Evolutionary conservation across 495 filamentous ascomycete species (phyloP).

Genomic region (Penicillium ucsense): DNA sequence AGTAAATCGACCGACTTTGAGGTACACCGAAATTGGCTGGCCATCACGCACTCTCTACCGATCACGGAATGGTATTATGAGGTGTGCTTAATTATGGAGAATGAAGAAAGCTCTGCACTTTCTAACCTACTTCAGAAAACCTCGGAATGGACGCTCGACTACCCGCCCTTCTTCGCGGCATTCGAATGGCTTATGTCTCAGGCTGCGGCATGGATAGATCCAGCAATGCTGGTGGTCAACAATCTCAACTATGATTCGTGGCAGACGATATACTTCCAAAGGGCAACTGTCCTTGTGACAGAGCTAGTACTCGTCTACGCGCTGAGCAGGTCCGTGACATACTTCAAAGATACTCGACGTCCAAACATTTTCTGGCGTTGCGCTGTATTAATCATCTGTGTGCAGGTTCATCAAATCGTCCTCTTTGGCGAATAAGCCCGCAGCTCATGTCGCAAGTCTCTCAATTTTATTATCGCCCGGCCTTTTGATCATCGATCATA

Average conservation of each 20-base stretch:
- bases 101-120: background rate
- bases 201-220: constrained; percentile 63
- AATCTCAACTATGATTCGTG: constrained; percentile 79
- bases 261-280: constrained; percentile 89
- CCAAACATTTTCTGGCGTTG: background rate
- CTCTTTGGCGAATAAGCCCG: constrained; percentile 51
- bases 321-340: constrained; percentile 52
- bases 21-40: constrained; percentile 96
- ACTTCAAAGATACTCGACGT: no score
- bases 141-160: constrained; percentile 98
- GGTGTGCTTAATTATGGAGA: constrained; percentile 26
- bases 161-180: constrained; percentile 93
- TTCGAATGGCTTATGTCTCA: constrained; percentile 94
- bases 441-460: constrained; percentile 78
- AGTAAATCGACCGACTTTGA: constrained; percentile 99
- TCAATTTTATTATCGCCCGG: constrained; percentile 89
- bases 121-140: constrained; percentile 49
- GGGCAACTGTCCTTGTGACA: constrained; percentile 74
- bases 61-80: constrained; percentile 92
- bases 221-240: constrained; percentile 71
- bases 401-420: constrained; percentile 62
- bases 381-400: background rate
- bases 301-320: constrained; percentile 80
- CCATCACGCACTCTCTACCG: constrained; percentile 82
- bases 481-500: constrained; percentile 93